A percentile compares a stretch with the other conserved stretches of the same genome.
Conservation (phyloP, 2,329 filamentous ascomycete genomes). For the Hypoxylon sp. region DNA sequence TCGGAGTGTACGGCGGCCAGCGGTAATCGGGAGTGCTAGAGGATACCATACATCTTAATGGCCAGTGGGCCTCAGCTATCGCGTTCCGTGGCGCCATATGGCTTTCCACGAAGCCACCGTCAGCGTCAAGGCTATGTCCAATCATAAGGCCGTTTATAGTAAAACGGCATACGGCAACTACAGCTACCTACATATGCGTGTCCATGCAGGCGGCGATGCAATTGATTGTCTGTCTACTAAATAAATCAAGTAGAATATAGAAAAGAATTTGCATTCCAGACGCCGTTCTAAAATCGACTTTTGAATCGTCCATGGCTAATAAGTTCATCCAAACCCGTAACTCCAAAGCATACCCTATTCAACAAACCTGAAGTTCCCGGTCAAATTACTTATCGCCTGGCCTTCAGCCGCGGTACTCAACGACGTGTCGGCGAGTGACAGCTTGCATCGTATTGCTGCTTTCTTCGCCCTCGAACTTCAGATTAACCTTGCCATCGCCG, state of each 20-base stretch:
- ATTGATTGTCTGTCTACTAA: neutral
- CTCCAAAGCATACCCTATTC: conserved; percentile 14
- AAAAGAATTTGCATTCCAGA: neutral
- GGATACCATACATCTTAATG: neutral
- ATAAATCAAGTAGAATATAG: neutral
- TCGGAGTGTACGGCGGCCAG: neutral
- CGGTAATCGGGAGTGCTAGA: neutral
- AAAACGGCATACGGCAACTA: neutral
- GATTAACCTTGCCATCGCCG: conserved; percentile 68
- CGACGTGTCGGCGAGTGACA: conserved; percentile 81
- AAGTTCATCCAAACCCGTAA: conserved; percentile 11
- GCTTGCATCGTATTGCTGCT: conserved; percentile 80
- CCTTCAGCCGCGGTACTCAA: conserved; percentile 73
- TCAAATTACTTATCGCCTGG: neutral
- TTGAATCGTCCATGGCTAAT: conserved; percentile 1
- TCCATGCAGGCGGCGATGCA: neutral
- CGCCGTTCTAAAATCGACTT: conserved; percentile 3
- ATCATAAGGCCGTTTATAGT: neutral
- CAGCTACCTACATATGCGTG: no score
- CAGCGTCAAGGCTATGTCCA: no score
- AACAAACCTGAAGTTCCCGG: neutral
- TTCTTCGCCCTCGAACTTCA: conserved; percentile 86
- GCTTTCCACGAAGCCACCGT: no score
- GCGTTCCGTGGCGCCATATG: neutral
- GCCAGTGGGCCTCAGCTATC: neutral